These are phyloP conservation scores for Wallemia hederae DNA, from an alignment of 1,284 basidiomycete species.

Conservation along the genomic window DNA sequence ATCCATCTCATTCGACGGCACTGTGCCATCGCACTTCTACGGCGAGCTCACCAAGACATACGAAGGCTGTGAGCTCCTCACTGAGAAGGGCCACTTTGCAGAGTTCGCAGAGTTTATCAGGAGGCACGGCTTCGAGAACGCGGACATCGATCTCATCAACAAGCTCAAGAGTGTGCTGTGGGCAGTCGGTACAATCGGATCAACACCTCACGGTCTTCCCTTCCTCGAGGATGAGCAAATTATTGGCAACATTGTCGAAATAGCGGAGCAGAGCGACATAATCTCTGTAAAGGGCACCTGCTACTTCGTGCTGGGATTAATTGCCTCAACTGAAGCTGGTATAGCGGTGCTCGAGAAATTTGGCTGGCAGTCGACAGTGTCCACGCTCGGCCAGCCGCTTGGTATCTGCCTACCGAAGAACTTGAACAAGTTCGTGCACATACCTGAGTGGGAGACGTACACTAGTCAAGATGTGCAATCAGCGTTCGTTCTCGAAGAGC, in stretches of 20 bases:
- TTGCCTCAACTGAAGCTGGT: slow-evolving; percentile 41
- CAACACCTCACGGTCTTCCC: slow-evolving; percentile 61
- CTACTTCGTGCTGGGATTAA: slow-evolving; percentile 71
- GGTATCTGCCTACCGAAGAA: slow-evolving; percentile 69
- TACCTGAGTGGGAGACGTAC: slow-evolving; percentile 40
- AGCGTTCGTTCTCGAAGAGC: slow-evolving; percentile 23
- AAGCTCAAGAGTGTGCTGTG: slow-evolving; percentile 86
- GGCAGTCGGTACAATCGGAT: slow-evolving; percentile 86
- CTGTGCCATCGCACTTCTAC: slow-evolving; percentile 83
- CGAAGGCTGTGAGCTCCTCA: slow-evolving; percentile 64
- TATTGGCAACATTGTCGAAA: slow-evolving; percentile 61
- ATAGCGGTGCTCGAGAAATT: slow-evolving; percentile 63
- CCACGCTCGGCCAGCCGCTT: slow-evolving; percentile 59
- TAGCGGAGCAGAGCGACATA: slow-evolving; percentile 62
- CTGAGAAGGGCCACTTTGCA: slow-evolving; percentile 64
- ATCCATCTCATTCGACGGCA: slow-evolving; percentile 40
- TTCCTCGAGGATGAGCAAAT: slow-evolving; percentile 87
- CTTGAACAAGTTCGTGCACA: slow-evolving; percentile 41
- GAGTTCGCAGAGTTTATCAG: slow-evolving; percentile 78
- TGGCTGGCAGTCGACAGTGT: slow-evolving; percentile 68
- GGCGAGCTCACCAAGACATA: slow-evolving; percentile 91
- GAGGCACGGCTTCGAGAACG: slow-evolving; percentile 51
- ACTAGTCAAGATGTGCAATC: slow-evolving; percentile 18
- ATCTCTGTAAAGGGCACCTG: slow-evolving; percentile 91
- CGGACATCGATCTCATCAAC: slow-evolving; percentile 51